Conservation (phyloP, 78 protist genomes). For the Dictyostelium intermedium region DNA sequence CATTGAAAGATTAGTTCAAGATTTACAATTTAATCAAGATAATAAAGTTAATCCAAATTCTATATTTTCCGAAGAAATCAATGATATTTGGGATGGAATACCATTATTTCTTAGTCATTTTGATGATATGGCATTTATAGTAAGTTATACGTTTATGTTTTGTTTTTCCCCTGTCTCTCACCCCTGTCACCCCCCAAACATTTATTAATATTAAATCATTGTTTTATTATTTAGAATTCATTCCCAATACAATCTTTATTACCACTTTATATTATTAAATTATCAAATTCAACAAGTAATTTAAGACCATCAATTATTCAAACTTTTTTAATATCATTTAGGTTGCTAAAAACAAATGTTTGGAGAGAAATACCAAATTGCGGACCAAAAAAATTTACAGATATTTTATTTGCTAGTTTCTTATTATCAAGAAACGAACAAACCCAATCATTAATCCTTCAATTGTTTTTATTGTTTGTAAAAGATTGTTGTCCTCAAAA, state of each 20-base stretch:
- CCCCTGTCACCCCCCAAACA: too few species aligned
- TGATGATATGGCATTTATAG: not conserved
- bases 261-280: not conserved
- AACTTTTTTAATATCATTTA: not conserved
- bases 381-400: not conserved
- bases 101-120: constrained; percentile 16
- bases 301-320: not conserved
- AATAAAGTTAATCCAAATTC: not conserved
- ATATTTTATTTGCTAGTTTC: not conserved
- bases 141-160: not conserved
- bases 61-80: not conserved
- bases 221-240: not conserved
- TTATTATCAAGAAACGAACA: not conserved
- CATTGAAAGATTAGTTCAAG: not conserved
- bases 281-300: not conserved
- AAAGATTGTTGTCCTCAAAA: not conserved
- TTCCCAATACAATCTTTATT: not conserved
- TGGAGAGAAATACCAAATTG: not conserved
- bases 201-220: not conserved
- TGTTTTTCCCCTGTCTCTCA: too few species aligned
- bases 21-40: not conserved
- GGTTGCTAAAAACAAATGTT: not conserved
- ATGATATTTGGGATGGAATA: constrained; percentile 46
- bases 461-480: not conserved
- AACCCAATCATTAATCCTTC: not conserved